Base-by-base conservation (phyloP, 2,329 filamentous ascomycete genomes). In the Sclerotinia nivalis region DNA sequence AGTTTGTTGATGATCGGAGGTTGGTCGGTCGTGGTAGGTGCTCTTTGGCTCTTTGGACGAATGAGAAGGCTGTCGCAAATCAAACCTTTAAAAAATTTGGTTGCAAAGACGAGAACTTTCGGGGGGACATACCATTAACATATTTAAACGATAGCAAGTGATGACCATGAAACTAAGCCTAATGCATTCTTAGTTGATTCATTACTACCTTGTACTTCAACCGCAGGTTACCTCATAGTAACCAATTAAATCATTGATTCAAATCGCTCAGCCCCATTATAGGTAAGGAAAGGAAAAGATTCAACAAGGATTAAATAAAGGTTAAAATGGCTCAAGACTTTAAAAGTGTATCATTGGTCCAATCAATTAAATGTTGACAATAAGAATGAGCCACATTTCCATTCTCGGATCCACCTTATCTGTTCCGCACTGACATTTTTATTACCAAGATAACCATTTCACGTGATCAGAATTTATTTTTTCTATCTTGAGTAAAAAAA, bases 61-160 rank as follows among this genome's bases (percentile, higher is more conserved):
- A 69, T 69, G 59, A 65, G 67, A 69, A 58, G 67, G 58, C 49
- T 34, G 50, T 64, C 67, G 67, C 67, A 69, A 65, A 59, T 47
- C 28, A 25, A 64, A 66, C 34, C 62, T 66, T 56, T 67, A 52
- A 31, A 65, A 65, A 69, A 65, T 45, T 66, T 69, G 50, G 50
- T 65, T 69, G 68, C 68, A 69, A 43, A 69, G 68, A 69, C 52
- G 50, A 69, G 68, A 69, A 50, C 49, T 69, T 66, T 69, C 28
- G 52, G 50, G 68, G 49, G 68, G 60, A 66, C 18, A 31, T 40
- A 34, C 40, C 31, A 58, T 56, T 58, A 50, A 69, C 59, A 69
- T 69, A 69, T 69, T 69, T 69, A 69, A 69, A 69, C 34, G 25
- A 68, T 50, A 22, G 56, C n/a, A 61, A 50, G 45, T 34, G 40